Evolutionary conservation across 108 stramenopile genomes (phyloP).

Genomic region (Cyclostephanos tholiformis): DNA sequence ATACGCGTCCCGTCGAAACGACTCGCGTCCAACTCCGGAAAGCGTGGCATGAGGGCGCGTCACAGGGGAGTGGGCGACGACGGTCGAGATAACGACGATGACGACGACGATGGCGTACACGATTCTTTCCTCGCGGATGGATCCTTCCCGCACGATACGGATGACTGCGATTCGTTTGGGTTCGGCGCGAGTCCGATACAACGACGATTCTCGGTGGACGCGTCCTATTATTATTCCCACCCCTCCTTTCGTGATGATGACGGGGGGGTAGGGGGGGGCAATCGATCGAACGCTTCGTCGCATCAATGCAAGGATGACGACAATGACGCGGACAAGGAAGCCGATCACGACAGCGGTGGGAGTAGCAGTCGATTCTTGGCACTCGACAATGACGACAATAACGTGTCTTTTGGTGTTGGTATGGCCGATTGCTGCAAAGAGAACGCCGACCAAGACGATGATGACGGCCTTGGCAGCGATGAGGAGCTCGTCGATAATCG

Average conservation of each 20-base stretch:
- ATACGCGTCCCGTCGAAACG: slow-evolving; percentile 14
- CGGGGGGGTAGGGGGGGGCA: too few relatives aligned
- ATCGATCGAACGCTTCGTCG: too few relatives aligned
- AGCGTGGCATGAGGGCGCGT: slow-evolving; percentile 25
- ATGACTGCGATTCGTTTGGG: slow-evolving; percentile 17
- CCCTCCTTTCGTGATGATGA: too few relatives aligned
- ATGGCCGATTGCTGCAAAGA: slow-evolving; percentile 2
- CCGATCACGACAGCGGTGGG: slow-evolving; percentile 5
- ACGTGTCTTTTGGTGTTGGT: background rate
- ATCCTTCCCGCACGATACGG: background rate
- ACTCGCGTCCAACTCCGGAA: slow-evolving; percentile 34
- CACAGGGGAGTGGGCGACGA: slow-evolving; percentile 4
- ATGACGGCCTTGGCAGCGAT: background rate
- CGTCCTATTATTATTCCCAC: background rate
- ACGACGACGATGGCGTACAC: background rate
- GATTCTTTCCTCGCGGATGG: background rate
- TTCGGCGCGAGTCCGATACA: slow-evolving; percentile 30
- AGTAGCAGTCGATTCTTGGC: background rate
- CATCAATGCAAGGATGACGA: background rate
- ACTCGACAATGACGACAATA: background rate
- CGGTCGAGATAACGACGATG: background rate
- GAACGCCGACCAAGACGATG: slow-evolving; percentile 5
- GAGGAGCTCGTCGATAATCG: background rate
- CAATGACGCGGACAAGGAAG: background rate
- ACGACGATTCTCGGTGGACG: slow-evolving; percentile 9